A percentile compares a stretch with the other conserved stretches of the same genome.
Conservation (phyloP, 345 rosid species). For the Cochlearia excelsa region DNA sequence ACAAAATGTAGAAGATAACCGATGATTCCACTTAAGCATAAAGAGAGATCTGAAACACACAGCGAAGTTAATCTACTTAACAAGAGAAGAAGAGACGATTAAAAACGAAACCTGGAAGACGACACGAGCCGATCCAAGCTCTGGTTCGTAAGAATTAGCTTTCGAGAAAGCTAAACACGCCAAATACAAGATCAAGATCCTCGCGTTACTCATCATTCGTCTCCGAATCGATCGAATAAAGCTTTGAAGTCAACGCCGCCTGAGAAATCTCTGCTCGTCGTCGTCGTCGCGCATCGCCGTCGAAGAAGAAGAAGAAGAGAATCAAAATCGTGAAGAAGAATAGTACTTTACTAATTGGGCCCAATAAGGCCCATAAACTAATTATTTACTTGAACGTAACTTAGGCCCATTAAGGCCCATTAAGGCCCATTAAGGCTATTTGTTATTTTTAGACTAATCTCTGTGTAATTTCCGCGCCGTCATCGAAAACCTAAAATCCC, state of each 20-base stretch:
- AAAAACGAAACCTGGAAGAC: constrained; percentile 67
- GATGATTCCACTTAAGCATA: not conserved
- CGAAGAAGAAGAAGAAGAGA: constrained; percentile 8
- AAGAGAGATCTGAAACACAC: constrained; percentile 1
- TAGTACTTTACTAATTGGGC: not conserved
- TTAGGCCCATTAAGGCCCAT: too few relatives aligned
- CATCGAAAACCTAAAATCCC: too few relatives aligned
- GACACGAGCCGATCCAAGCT: constrained; percentile 82
- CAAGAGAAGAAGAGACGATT: not conserved
- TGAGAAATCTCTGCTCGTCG: constrained; percentile 11
- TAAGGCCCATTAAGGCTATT: too few relatives aligned
- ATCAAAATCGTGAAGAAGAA: not conserved
- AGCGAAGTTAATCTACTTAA: not conserved
- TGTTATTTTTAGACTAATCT: too few relatives aligned
- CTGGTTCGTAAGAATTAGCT: constrained; percentile 52
- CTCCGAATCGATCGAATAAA: constrained; percentile 35
- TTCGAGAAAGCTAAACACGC: constrained; percentile 28
- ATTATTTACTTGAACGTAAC: too few relatives aligned
- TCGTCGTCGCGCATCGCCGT: too few relatives aligned
- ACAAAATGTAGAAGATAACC: not conserved
- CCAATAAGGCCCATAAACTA: not conserved
- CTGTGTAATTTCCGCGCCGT: too few relatives aligned
- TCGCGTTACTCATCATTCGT: constrained; percentile 23
- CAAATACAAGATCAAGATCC: constrained; percentile 35
- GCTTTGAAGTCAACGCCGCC: constrained; percentile 26